Base-by-base conservation (phyloP, 306 rosid species). In the Betula pendula region DNA sequence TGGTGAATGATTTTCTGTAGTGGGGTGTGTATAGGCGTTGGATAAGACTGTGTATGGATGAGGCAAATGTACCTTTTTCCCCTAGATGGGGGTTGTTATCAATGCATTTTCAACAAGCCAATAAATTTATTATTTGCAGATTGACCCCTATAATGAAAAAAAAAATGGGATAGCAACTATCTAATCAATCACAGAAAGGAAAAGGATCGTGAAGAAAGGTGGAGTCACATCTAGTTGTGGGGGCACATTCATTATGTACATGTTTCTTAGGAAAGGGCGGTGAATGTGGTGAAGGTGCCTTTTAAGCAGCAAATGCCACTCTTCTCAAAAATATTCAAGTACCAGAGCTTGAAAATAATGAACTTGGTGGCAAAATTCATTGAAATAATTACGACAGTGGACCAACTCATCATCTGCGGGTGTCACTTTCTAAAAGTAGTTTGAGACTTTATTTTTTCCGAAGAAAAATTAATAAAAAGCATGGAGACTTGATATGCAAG, bases 161-260 rank as follows among this genome's bases (percentile, higher is more conserved):
- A 71, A 72, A 35, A 69, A 79, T 44, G 43, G 38, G 42, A 55
- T 69, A 68, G 8, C 70, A 76, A 86, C 77, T 55, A 73, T 45
- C 49, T 52, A 12, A 76, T 74, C 68, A 58, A 52, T 74, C 79
- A 63, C 81, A 31, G 85, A 80, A 72, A 55, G 47, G 71, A 81
- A 38, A 29, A 29, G 33, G 2, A 70, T 79, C 58, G 47, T 40
- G 73, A 75, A 66, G 29, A 80, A 45, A 77, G 73, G 87, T 88
- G 79, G 70, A 81, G 88, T 81, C 91, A 83, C 85, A 80, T 86
- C 90, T 65, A 71, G 50, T 70, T 63, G 71, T 71, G 84, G 66
- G 79, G 70, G 63, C 81, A 83, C 80, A 81, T 45, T 59, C 70
- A 38, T 38, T 38, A 38, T 45, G 22, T 70, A 35, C 58, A 35